Evolutionary conservation across 2,329 filamentous ascomycete genomes (phyloP), one percentile per base, ranked within the genome.

Genomic region (Aspergillus phoenicis): DNA sequence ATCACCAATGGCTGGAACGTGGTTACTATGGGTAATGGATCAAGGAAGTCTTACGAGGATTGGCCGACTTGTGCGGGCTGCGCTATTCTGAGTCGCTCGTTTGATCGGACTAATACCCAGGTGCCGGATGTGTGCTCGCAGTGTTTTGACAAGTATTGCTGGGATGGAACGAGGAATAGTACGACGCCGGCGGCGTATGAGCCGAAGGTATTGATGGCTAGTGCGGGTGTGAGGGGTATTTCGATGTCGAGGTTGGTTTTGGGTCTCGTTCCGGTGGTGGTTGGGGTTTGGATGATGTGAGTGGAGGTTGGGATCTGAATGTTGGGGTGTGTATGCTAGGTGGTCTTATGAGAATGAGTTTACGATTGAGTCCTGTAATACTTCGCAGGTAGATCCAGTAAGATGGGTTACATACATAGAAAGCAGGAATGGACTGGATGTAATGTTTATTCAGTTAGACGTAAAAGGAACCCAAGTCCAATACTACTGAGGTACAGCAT

Each of bases 61-160:
- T 99, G 95, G 94, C 83, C 89, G 0, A 83, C 87, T 1, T 99
- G 94, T 68, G 89, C 96, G 5, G 92, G 89, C 26, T 99, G 94
- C 76, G 95, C 94, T 3, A 88, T 96, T 41, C 83, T 98, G 15
- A 85, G 84, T 56, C 86, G 94, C 63, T 92, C 89, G 67, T 85
- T 95, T 65, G 82, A 87, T 62, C 85, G 91, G 53, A 94, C 91
- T 0, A 81, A 83, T n/a, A 89, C 89, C 0, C 64, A 79, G 0
- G 83, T 93, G 1, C 94, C 94, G 0, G 81, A 84, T 0, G 86
- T 85, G 8, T 99, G 95, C 80, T 81, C 78, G 45, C 70, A 83
- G 54, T 99, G 95, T 80, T 98, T 97, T 76, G 66, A 81, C 11
- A 77, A 81, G 24, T 97, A 97, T 80, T 99, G 95, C 84, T 99